phyloP scores from a whole-genome alignment of 495 filamentous ascomycete species.

The Penicillium ochrochloron region DNA sequence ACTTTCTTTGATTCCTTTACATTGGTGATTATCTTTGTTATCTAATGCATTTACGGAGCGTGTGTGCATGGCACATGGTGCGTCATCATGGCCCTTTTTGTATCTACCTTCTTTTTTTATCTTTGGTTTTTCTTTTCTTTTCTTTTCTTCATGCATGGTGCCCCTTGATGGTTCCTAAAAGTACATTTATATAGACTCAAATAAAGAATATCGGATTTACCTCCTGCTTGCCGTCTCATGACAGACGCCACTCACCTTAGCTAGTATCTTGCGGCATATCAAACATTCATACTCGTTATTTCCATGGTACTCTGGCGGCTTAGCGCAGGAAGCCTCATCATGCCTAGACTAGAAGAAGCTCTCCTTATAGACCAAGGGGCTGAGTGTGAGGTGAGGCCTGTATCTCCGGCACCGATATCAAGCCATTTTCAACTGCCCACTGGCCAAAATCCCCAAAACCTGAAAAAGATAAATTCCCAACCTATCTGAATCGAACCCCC shows the following conservation, averaged over 20 bases:
- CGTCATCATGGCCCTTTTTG: slow-evolving; percentile 12
- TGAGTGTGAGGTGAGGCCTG: no score
- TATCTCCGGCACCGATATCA: no score
- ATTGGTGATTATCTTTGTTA: slow-evolving; percentile 7
- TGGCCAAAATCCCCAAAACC: no score
- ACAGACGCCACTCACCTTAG: neutral
- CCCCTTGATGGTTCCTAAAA: neutral
- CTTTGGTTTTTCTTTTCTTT: neutral
- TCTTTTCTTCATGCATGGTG: neutral
- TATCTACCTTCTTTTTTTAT: slow-evolving; percentile 1
- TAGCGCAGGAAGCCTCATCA: no score
- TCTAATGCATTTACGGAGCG: slow-evolving; percentile 37
- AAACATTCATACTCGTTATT: no score
- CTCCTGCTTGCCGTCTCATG: neutral
- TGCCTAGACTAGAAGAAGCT: no score
- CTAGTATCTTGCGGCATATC: no score
- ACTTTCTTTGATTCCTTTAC: slow-evolving; percentile 2
- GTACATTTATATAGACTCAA: neutral
- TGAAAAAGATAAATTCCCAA: no score
- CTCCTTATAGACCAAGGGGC: no score
- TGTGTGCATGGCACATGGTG: slow-evolving; percentile 13
- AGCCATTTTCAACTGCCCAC: no score
- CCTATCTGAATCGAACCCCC: no score
- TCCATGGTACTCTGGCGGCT: no score
- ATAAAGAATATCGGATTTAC: neutral